Evolutionary conservation across 176 grass and related monocot species (phyloP).

Genomic region (Elymus sibiricus): DNA sequence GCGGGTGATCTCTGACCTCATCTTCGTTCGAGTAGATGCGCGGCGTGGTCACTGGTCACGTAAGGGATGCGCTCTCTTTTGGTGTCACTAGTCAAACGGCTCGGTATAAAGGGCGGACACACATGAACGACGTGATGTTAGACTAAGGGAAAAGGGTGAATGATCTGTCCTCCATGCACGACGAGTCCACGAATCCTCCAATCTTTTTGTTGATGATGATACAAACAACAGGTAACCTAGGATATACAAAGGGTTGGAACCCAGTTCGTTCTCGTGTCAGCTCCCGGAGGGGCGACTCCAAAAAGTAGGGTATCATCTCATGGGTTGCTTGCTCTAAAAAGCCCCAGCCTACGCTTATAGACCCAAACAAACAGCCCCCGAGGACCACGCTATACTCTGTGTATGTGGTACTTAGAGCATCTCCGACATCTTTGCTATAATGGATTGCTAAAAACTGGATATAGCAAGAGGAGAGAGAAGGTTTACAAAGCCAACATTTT

Average conservation of each 20-base stretch:
- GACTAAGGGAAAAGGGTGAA: neutral
- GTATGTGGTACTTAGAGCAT: neutral
- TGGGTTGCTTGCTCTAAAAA: neutral
- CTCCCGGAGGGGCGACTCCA: neutral
- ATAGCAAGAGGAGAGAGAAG: no score
- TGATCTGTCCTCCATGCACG: slow-evolving; percentile 24
- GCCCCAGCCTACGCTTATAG: neutral
- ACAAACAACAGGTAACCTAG: neutral
- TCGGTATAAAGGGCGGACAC: neutral
- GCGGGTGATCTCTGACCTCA: neutral
- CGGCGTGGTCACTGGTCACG: neutral
- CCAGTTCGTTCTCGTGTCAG: neutral
- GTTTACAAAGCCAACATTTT: no score
- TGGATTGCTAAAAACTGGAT: no score
- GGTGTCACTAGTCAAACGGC: neutral
- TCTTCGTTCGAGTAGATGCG: neutral
- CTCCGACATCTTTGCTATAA: no score
- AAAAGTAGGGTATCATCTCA: neutral
- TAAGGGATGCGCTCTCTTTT: neutral
- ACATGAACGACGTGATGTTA: neutral
- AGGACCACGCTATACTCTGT: neutral
- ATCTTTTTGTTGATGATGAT: neutral
- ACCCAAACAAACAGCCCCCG: neutral
- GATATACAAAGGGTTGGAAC: neutral
- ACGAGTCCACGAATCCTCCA: neutral